These are phyloP conservation scores for Helenozyma baotianmanensis DNA, from an alignment of 805 yeast species.

Conservation along the genomic window DNA sequence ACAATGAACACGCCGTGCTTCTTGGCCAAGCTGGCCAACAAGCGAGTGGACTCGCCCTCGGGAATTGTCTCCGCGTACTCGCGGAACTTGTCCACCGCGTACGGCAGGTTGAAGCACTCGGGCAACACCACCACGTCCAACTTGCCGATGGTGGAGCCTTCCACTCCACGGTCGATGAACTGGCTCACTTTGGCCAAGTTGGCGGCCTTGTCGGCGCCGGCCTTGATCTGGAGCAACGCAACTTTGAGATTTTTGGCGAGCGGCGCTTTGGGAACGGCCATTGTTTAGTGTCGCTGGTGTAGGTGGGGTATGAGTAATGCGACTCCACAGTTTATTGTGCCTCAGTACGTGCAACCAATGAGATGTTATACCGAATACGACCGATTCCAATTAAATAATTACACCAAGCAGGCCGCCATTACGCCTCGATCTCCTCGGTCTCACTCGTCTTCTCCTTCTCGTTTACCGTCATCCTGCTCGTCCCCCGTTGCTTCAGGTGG, in stretches of 20 bases:
- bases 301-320: no score
- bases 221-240: conserved; percentile 79
- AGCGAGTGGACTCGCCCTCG: conserved; percentile 58
- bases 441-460: no score
- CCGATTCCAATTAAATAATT: no score
- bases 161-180: conserved; percentile 58
- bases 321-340: no score
- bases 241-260: conserved; percentile 61
- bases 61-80: conserved; percentile 89
- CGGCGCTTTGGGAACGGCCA: conserved; percentile 30
- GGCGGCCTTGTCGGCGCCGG: conserved; percentile 75
- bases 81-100: conserved; percentile 79
- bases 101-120: conserved; percentile 96
- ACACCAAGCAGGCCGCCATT: no score
- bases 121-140: conserved; percentile 80
- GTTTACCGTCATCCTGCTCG: no score
- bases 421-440: no score
- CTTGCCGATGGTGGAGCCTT: conserved; percentile 27
- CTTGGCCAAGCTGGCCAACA: conserved; percentile 64
- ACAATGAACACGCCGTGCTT: conserved; percentile 59
- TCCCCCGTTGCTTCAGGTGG: no score
- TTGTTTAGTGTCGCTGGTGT: no score
- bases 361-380: no score
- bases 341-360: no score
- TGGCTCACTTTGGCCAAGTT: conserved; percentile 67